Percentiles rank a stretch among this genome's conserved stretches.
Conservation (phyloP, 768 basidiomycete species). For the Daedaleopsis nitida region DNA sequence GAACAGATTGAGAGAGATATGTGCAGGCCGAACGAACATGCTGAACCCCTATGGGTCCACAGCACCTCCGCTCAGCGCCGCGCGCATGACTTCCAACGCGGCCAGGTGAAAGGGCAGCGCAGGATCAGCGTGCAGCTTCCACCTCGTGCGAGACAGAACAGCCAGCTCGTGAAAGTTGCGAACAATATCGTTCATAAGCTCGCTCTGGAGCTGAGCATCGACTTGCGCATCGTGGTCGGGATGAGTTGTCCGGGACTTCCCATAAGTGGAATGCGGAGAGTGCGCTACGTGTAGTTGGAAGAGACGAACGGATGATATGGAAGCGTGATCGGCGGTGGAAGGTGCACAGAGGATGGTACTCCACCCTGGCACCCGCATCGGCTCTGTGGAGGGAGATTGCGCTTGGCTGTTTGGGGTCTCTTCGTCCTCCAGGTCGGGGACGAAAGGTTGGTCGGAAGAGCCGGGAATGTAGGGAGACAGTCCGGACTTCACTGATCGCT, state of each 20-base stretch:
- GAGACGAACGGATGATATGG: constrained; percentile 56
- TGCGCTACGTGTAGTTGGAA: constrained; percentile 58
- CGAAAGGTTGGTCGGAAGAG: constrained; percentile 29
- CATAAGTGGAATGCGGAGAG: constrained; percentile 41
- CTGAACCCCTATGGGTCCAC: constrained; percentile 2
- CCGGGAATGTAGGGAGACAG: constrained; percentile 44
- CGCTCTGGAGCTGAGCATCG: constrained; percentile 23
- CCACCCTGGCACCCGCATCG: constrained; percentile 55
- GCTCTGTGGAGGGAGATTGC: constrained; percentile 35
- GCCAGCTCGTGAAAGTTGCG: constrained; percentile 71
- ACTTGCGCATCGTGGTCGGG: neutral
- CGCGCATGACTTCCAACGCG: constrained; percentile 65
- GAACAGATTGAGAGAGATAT: no score
- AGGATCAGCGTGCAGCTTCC: constrained; percentile 51
- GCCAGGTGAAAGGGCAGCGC: constrained; percentile 74
- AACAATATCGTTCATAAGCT: constrained; percentile 55
- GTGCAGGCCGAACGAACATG: no score
- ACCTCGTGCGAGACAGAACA: constrained; percentile 55
- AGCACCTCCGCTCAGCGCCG: constrained; percentile 34
- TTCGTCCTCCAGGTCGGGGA: constrained; percentile 30
- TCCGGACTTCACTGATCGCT: constrained; percentile 25
- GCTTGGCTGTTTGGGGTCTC: constrained; percentile 32
- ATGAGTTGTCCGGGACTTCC: neutral
- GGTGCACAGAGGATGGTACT: constrained; percentile 63
- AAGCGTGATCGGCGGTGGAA: constrained; percentile 42